Base-by-base conservation (phyloP, 2,329 filamentous ascomycete genomes). In the Xylariales sp. region DNA sequence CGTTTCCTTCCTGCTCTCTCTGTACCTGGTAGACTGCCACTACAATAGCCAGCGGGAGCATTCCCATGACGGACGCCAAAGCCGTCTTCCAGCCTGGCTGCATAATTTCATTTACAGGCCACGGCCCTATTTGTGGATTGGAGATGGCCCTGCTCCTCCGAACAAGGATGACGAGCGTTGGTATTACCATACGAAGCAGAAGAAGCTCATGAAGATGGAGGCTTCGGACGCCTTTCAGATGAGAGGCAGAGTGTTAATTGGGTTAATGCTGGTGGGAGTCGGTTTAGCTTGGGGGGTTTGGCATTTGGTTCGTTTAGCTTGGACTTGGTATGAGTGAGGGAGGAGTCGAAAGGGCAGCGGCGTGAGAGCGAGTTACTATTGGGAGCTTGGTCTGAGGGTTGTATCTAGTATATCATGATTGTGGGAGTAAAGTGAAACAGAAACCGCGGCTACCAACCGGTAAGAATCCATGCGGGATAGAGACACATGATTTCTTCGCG, bases 161-260 rank as follows among this genome's bases (percentile, higher is more conserved):
- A 41, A 38, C 21, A 44, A 51, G 5, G 53, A 58, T 38, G 58
- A 56, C 16, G 47, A 54, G 25, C 50, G 57, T 14, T 68, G 62
- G 57, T 71, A 73, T 50, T 78, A 77, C 47, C 74, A 76, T 58
- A 71, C 66, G 48, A 73, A 76, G 56, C 74, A 80, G 60, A 67
- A 73, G 45, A 78, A 80, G 56, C 64, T 86, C 40, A 71, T 82
- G 53, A 73, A 65, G 55, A 65, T 81, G 67, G 78, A 86, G 57
- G 69, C 80, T 12, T 69, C 68, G 3, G 80, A 85, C 53, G 82
- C 82, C 3, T 79, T 86, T 48, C 72, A 75, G 55, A 66, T 84
- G 56, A 70, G 78, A 18, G 62, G 66, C 9, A 64, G 63, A 15
- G 70, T 85, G n/a, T 61, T 83, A 18, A 54, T 71, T 4, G 64